Percentiles rank a stretch among this genome's conserved stretches.
phyloP scores from a whole-genome alignment of 106 monocot species.

The Gastrodia elata region DNA sequence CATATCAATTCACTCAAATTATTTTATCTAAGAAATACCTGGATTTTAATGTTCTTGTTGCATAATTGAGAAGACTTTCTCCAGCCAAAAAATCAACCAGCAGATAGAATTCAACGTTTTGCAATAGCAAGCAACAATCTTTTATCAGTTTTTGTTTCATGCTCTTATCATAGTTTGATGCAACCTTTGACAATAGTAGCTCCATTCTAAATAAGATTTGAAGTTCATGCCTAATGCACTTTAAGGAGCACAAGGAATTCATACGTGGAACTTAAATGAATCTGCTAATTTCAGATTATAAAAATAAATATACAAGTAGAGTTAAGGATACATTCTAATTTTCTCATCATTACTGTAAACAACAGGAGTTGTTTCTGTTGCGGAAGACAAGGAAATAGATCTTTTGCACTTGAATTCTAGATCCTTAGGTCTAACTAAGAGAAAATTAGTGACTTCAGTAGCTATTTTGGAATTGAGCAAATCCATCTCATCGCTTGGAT shows the following conservation, averaged over 20 bases:
- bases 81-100: slow-evolving; percentile 52
- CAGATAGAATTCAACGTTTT: slow-evolving; percentile 76
- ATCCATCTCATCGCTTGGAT: slow-evolving; percentile 11
- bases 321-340: slow-evolving; percentile 77
- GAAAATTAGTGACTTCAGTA: slow-evolving; percentile 38
- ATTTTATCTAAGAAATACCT: slow-evolving; percentile 32
- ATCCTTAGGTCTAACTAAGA: slow-evolving; percentile 74
- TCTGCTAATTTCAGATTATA: background rate
- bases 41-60: slow-evolving; percentile 62
- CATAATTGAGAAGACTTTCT: slow-evolving; percentile 72
- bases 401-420: slow-evolving; percentile 54
- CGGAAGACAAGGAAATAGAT: slow-evolving; percentile 16
- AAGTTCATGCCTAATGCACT: slow-evolving; percentile 59
- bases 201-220: slow-evolving; percentile 96
- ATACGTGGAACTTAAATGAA: background rate
- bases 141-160: slow-evolving; percentile 51
- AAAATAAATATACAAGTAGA: background rate
- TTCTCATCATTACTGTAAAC: slow-evolving; percentile 28
- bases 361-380: slow-evolving; percentile 9
- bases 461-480: slow-evolving; percentile 26
- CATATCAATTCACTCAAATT: background rate
- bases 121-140: slow-evolving; percentile 81
- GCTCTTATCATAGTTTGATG: slow-evolving; percentile 27
- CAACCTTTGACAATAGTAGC: slow-evolving; percentile 48
- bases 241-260: slow-evolving; percentile 29